Conservation (phyloP, 768 basidiomycete species). For the Agaricus subrufescens region DNA sequence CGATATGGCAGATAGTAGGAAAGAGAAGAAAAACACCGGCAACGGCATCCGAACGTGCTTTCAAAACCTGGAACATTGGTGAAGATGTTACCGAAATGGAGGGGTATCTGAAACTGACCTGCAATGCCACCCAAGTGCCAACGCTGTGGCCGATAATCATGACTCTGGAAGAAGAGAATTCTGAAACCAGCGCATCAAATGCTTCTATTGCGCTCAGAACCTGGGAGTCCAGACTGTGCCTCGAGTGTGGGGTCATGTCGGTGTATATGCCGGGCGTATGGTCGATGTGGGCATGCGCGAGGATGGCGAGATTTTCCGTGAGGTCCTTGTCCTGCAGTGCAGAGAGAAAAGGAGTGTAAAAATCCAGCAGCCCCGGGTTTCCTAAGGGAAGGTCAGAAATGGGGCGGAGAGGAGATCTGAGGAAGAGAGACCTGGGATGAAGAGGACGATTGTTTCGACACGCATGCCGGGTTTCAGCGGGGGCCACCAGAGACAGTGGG, state of each 20-base stretch:
- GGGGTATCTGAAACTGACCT: slow-evolving; percentile 32
- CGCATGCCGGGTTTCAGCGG: slow-evolving; percentile 16
- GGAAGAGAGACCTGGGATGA: slow-evolving; percentile 40
- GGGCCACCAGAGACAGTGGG: slow-evolving; percentile 54
- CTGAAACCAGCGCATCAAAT: slow-evolving; percentile 35
- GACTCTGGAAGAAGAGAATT: slow-evolving; percentile 32
- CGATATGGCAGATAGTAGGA: slow-evolving; percentile 65
- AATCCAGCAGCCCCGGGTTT: slow-evolving; percentile 57
- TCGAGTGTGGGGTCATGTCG: slow-evolving; percentile 14
- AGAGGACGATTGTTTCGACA: slow-evolving; percentile 35
- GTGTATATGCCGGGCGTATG: slow-evolving; percentile 44
- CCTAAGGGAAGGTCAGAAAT: slow-evolving; percentile 23
- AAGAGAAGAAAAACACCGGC: slow-evolving; percentile 56
- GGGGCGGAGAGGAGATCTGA: neutral
- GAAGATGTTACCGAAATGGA: neutral
- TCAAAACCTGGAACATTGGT: slow-evolving; percentile 38
- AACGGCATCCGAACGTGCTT: slow-evolving; percentile 34
- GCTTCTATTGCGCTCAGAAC: slow-evolving; percentile 52
- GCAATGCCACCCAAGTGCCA: slow-evolving; percentile 63
- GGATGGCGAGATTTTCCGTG: slow-evolving; percentile 40
- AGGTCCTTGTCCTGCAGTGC: slow-evolving; percentile 36
- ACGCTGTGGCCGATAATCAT: slow-evolving; percentile 65
- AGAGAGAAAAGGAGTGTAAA: slow-evolving; percentile 64
- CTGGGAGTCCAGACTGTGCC: slow-evolving; percentile 41
- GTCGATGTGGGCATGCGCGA: slow-evolving; percentile 60